phyloP scores from a whole-genome alignment of 164 flowering plant species.

The Aristolochia californica region DNA sequence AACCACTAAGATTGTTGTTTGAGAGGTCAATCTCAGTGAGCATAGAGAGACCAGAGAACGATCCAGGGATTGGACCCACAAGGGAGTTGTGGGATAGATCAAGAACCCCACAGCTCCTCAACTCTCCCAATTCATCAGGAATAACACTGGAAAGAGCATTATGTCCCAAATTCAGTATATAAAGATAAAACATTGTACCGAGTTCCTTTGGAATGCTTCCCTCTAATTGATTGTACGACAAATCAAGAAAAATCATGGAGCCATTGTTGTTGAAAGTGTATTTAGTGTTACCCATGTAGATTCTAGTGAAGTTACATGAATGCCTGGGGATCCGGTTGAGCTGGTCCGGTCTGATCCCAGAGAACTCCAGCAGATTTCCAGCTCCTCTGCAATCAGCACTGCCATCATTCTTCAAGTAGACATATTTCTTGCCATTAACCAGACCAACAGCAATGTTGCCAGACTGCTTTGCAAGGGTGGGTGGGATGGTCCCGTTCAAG shows the following conservation, averaged over 20 bases:
- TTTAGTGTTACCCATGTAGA: constrained; percentile 47
- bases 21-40: constrained; percentile 70
- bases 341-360: constrained; percentile 57
- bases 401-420: constrained; percentile 71
- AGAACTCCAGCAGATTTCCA: constrained; percentile 82
- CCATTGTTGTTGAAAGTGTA: constrained; percentile 80
- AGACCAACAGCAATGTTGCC: constrained; percentile 63
- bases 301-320: constrained; percentile 68
- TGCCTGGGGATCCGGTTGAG: constrained; percentile 48
- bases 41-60: constrained; percentile 43
- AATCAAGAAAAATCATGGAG: constrained; percentile 81
- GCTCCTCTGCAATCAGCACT: constrained; percentile 80
- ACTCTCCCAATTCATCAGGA: constrained; percentile 53
- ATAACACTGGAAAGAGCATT: constrained; percentile 67
- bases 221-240: constrained; percentile 58
- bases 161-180: constrained; percentile 71
- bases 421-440: constrained; percentile 59
- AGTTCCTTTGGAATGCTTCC: constrained; percentile 76
- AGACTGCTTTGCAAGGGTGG: constrained; percentile 57
- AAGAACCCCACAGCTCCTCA: constrained; percentile 53
- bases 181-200: constrained; percentile 58
- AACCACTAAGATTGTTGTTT: constrained; percentile 59
- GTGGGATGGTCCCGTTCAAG: constrained; percentile 65
- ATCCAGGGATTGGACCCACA: constrained; percentile 53
- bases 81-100: constrained; percentile 70